phyloP scores from a whole-genome alignment of 441 rosid genomes.

The Erysimum pusillum region DNA sequence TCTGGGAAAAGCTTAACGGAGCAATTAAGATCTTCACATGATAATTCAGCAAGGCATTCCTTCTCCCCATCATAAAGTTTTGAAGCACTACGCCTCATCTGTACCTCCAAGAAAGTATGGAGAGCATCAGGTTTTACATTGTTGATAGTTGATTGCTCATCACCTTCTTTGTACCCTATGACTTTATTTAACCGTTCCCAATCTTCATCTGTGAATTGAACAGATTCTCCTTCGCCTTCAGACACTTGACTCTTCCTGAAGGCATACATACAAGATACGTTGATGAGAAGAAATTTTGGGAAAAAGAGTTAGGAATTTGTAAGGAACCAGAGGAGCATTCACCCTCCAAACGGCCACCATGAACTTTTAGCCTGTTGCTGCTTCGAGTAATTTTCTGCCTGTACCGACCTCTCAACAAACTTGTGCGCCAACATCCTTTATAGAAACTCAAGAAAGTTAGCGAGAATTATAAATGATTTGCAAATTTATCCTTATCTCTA shows the following conservation, averaged over 20 bases:
- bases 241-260: slow-evolving; percentile 72
- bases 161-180: slow-evolving; percentile 93
- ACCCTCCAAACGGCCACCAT: slow-evolving; percentile 99
- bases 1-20: slow-evolving; percentile 91
- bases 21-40: slow-evolving; percentile 88
- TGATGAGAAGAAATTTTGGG: slow-evolving; percentile 23
- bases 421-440: slow-evolving; percentile 98
- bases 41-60: slow-evolving; percentile 87
- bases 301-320: slow-evolving; percentile 12
- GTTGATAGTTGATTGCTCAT: slow-evolving; percentile 56
- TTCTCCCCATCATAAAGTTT: slow-evolving; percentile 79
- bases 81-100: slow-evolving; percentile 96
- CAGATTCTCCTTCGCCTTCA: slow-evolving; percentile 80
- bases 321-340: slow-evolving; percentile 42
- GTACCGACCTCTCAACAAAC: slow-evolving; percentile 80
- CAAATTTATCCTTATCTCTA: slow-evolving; percentile 25
- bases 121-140: slow-evolving; percentile 77
- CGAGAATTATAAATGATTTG: slow-evolving; percentile 13
- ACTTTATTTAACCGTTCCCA: slow-evolving; percentile 92
- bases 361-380: slow-evolving; percentile 78
- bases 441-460: slow-evolving; percentile 37
- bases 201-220: slow-evolving; percentile 85
- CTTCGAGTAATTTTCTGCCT: slow-evolving; percentile 63
- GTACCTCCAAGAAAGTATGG: slow-evolving; percentile 82
- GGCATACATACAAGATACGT: slow-evolving; percentile 43